Conservation (phyloP, 2,329 filamentous ascomycete genomes). For the Fusarium fujikuroi region DNA sequence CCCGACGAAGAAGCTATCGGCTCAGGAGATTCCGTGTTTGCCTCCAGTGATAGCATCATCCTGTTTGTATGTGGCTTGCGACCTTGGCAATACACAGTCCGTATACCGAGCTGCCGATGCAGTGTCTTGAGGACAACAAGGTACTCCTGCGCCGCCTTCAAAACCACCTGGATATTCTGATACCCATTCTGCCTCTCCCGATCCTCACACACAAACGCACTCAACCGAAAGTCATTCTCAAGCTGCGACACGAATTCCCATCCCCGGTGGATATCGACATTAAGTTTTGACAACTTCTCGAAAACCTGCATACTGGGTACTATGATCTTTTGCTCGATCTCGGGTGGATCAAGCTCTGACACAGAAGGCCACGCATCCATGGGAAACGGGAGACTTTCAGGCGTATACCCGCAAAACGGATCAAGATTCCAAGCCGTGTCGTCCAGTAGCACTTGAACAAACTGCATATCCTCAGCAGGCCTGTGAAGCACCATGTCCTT, state of each 20-base stretch:
- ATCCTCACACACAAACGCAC: slow-evolving; percentile 28
- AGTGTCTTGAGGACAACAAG: slow-evolving; percentile 41
- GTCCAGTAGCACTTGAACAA: slow-evolving; percentile 31
- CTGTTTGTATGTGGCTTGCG: slow-evolving; percentile 10
- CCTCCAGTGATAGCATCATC: neutral
- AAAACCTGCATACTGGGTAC: slow-evolving; percentile 28
- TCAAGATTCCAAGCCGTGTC: slow-evolving; percentile 34
- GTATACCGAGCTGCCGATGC: slow-evolving; percentile 38
- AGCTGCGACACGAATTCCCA: slow-evolving; percentile 19
- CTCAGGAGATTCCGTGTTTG: slow-evolving; percentile 5
- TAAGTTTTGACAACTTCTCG: slow-evolving; percentile 36
- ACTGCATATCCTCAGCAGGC: slow-evolving; percentile 13
- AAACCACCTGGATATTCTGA: slow-evolving; percentile 32
- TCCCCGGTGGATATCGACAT: slow-evolving; percentile 38
- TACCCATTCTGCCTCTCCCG: slow-evolving; percentile 29
- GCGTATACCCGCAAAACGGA: slow-evolving; percentile 16
- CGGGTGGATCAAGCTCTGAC: slow-evolving; percentile 13
- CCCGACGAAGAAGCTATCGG: slow-evolving; percentile 3
- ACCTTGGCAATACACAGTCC: slow-evolving; percentile 2
- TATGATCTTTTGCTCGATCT: slow-evolving; percentile 11
- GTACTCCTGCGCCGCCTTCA: slow-evolving; percentile 42
- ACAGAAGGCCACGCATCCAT: slow-evolving; percentile 36
- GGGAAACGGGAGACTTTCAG: slow-evolving; percentile 28
- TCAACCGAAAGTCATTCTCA: slow-evolving; percentile 3
- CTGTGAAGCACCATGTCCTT: slow-evolving; percentile 28